Evolutionary conservation across 352 stramenopile species (phyloP).

Genomic region (Globisporangium irregulare): DNA sequence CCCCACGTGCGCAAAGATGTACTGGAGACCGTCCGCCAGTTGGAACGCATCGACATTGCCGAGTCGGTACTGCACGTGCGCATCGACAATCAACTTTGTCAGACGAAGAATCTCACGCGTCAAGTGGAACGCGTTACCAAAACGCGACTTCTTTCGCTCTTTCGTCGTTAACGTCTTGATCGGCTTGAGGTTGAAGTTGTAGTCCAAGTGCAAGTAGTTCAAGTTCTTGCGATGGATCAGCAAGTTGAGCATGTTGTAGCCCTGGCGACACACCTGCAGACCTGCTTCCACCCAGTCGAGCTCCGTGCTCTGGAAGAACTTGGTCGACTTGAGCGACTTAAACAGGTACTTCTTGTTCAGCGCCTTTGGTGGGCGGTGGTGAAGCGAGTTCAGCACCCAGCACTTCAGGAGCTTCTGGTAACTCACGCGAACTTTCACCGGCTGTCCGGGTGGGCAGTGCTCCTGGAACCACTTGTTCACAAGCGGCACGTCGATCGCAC

Average conservation of each 20-base stretch:
- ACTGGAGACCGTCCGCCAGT: slow-evolving; percentile 98
- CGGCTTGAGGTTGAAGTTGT: slow-evolving; percentile 99
- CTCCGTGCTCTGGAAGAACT: slow-evolving; percentile 99
- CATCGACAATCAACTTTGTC: slow-evolving; percentile 99
- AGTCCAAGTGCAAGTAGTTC: slow-evolving; percentile 99
- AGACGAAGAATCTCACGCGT: slow-evolving; percentile 98
- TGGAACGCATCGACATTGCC: slow-evolving; percentile 99
- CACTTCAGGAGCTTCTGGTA: slow-evolving; percentile 99
- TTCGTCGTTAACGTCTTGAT: slow-evolving; percentile 99
- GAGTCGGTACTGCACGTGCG: slow-evolving; percentile 99
- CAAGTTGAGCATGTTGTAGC: slow-evolving; percentile 99
- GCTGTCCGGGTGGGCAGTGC: slow-evolving; percentile 96
- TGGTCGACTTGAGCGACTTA: slow-evolving; percentile 99
- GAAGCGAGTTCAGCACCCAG: slow-evolving; percentile 99
- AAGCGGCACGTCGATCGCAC: slow-evolving; percentile 97
- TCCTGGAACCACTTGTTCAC: slow-evolving; percentile 99
- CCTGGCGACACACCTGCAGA: slow-evolving; percentile 97
- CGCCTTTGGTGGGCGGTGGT: slow-evolving; percentile 91
- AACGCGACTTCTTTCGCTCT: slow-evolving; percentile 99
- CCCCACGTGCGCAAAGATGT: slow-evolving; percentile 99
- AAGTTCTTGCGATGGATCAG: slow-evolving; percentile 99
- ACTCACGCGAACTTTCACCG: slow-evolving; percentile 98
- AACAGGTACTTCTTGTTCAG: slow-evolving; percentile 99
- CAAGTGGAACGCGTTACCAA: slow-evolving; percentile 95
- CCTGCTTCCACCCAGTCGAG: slow-evolving; percentile 99